Conservation (phyloP, 345 rosid genomes). For the Chamaenerion angustifolium region DNA sequence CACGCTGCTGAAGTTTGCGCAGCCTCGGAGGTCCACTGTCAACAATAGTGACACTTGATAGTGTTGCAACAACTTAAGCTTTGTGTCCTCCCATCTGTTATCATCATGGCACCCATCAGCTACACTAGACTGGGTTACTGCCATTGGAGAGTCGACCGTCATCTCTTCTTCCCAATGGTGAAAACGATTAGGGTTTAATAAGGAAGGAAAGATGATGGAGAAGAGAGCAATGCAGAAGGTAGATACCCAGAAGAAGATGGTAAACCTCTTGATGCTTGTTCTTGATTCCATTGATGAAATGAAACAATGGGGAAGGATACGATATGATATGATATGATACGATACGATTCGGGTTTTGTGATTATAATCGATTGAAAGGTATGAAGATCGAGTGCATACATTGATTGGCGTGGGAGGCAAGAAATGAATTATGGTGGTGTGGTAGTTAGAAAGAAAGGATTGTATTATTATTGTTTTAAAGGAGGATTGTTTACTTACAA, state of each 20-base stretch:
- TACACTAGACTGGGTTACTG: no score
- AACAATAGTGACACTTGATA: constrained; percentile 30
- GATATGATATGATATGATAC: no score
- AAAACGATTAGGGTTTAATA: constrained; percentile 12
- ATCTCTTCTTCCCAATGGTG: not conserved
- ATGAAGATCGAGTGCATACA: no score
- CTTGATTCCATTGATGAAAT: constrained; percentile 5
- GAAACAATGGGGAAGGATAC: no score
- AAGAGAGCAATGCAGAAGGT: constrained; percentile 22
- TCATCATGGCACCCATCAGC: constrained; percentile 12
- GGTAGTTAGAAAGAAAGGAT: no score
- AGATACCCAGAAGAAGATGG: constrained; percentile 21
- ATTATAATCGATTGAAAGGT: no score
- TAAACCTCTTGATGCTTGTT: constrained; percentile 16
- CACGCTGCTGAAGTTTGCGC: constrained; percentile 52
- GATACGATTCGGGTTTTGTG: constrained; percentile 6
- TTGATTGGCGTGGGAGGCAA: constrained; percentile 33
- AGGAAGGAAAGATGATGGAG: constrained; percentile 18
- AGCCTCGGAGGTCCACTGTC: constrained; percentile 50
- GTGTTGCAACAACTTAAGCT: constrained; percentile 6
- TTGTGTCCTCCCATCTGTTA: constrained; percentile 27
- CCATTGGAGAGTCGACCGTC: no score
- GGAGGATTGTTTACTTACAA: constrained; percentile 1
- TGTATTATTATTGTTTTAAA: no score
- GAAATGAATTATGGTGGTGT: constrained; percentile 12